Evolutionary conservation across 345 rosid species (phyloP).

Genomic region (Citrus inodora): DNA sequence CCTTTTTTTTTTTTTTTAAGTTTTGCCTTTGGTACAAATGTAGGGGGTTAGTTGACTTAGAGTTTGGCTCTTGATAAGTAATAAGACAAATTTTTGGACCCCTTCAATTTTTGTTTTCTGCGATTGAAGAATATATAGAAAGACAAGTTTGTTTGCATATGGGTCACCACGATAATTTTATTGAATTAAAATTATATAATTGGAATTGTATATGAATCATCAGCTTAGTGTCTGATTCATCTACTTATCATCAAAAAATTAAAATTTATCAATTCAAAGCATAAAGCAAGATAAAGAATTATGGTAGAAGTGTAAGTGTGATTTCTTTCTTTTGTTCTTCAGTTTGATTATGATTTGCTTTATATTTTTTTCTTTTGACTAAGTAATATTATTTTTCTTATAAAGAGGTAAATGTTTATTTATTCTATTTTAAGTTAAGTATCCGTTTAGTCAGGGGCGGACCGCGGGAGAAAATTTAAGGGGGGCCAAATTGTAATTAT

Average conservation of each 20-base stretch:
- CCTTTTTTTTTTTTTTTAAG: background rate
- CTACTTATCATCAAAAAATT: background rate
- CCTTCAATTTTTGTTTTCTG: background rate
- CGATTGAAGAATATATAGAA: background rate
- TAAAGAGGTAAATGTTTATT: too few relatives aligned
- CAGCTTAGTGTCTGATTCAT: background rate
- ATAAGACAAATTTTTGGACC: background rate
- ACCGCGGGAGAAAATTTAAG: too few relatives aligned
- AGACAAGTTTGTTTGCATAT: background rate
- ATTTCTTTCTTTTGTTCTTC: too few relatives aligned
- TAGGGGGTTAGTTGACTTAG: background rate
- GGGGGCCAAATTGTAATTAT: too few relatives aligned
- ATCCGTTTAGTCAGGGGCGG: accelerated
- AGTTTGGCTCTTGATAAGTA: background rate
- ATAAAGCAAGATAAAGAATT: background rate
- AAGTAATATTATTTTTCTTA: too few relatives aligned
- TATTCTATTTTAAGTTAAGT: too few relatives aligned
- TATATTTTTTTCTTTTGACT: too few relatives aligned
- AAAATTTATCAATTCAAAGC: background rate
- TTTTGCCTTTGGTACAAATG: background rate
- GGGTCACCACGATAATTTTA: background rate
- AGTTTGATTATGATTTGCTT: too few relatives aligned
- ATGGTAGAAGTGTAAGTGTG: too few relatives aligned
- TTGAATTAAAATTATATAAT: background rate
- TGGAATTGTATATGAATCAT: background rate